Base-by-base conservation (phyloP, 192 early-diverging fungal species). In the Allomyces javanicus region DNA sequence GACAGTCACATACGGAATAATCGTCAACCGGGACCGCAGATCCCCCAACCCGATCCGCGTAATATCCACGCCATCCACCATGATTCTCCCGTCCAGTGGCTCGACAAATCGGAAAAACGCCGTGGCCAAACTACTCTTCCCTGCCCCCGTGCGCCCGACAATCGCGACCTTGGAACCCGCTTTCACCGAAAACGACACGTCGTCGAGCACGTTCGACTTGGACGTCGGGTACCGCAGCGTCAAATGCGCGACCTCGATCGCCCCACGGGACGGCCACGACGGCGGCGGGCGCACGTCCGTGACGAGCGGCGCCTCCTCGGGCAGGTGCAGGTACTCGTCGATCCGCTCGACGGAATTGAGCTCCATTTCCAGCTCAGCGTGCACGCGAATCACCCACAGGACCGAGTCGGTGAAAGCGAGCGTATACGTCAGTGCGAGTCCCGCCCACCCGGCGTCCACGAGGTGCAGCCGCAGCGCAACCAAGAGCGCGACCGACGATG, bases 281-380 rank as follows among this genome's bases (percentile, higher is more conserved):
- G 61, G 66, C 25, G 82, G 76, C 62, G 81, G 85, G 9, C 70
- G 70, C 7, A 75, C 72, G 9, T 77, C 76, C 65, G 83, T 77
- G 22, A 87, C 68, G 61, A 78, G 76, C 19, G 85, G 71, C 0
- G 85, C 77, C 65, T 97, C 94, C 70, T 94, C 85, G 22, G 91
- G 91, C 62, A 95, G 74, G 4, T 75, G 66, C 67, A 89, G 64
- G 66, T 95, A 97, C 74, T 95, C 92, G 25, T 81, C 72, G 25
- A 95, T 76, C 61, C 94, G 86, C 74, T 97, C 94, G 40, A 95
- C 86, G 1, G 87, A 78, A 68, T 91, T 93, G 82, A 94, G 77
- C 66, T 78, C 81, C 83, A 92, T 88, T 72, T 97, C 92, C 78
- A 91, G 87, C 64, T 84, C 72, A 64, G 84, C 83, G 71, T 91